Conservation (phyloP, 208 protist species). For the Porcisia deanei region DNA sequence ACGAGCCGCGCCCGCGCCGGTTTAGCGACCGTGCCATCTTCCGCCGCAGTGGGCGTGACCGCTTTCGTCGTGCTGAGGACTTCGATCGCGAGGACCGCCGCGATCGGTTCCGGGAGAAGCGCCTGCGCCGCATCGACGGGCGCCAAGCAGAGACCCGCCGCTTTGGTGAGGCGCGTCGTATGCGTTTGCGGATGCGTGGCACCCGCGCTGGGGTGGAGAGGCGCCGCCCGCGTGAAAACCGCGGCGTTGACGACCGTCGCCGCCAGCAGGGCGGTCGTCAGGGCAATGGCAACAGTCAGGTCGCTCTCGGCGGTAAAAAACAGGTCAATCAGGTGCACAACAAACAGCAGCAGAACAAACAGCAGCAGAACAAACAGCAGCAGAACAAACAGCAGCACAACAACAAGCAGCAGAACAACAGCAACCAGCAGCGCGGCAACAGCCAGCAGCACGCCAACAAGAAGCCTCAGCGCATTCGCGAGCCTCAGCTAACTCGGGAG, state of each 20-base stretch:
- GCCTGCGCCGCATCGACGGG: constrained; percentile 13
- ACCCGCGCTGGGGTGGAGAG: constrained; percentile 19
- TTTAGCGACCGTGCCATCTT: constrained; percentile 76
- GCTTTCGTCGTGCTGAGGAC: constrained; percentile 82
- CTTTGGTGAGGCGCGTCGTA: constrained; percentile 6
- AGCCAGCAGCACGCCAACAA: constrained; percentile 31
- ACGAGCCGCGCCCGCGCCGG: constrained; percentile 20
- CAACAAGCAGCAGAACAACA: constrained; percentile 13
- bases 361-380: constrained; percentile 13
- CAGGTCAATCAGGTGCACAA: constrained; percentile 2
- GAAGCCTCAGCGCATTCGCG: constrained; percentile 30
- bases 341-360: constrained; percentile 1
- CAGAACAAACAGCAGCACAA: constrained; percentile 2
- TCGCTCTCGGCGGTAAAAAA: constrained; percentile 7
- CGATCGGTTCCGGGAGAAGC: constrained; percentile 44
- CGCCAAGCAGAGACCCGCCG: constrained; percentile 7
- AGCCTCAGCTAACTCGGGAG: constrained; percentile 41
- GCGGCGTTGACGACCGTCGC: constrained; percentile 6
- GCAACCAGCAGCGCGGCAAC: constrained; percentile 8
- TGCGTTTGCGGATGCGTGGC: constrained; percentile 23
- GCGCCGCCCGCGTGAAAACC: constrained; percentile 13
- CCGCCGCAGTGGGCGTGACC: constrained; percentile 57
- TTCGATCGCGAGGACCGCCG: constrained; percentile 64
- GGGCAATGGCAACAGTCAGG: constrained; percentile 14
- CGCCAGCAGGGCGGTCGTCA: constrained; percentile 6